Evolutionary conservation across 441 rosid species (phyloP).

Genomic region (Gossypium gossypioides): DNA sequence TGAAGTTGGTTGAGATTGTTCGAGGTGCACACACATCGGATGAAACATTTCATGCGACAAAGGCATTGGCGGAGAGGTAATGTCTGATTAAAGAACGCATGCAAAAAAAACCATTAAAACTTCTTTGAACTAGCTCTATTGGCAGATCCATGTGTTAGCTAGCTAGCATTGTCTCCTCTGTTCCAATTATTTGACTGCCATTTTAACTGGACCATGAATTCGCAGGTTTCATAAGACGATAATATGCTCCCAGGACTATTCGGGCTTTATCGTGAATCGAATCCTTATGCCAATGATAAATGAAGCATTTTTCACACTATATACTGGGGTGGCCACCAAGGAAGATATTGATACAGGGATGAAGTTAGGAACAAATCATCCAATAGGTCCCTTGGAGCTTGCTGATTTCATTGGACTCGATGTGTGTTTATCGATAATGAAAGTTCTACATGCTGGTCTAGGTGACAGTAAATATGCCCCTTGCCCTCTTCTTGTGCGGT

Average conservation of each 20-base stretch:
- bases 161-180: not conserved
- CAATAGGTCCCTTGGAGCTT: constrained; percentile 76
- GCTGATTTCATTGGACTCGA: constrained; percentile 80
- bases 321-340: constrained; percentile 86
- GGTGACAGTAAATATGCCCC: constrained; percentile 62
- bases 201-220: not conserved
- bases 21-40: constrained; percentile 74
- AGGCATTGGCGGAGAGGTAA: constrained; percentile 73
- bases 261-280: constrained; percentile 77
- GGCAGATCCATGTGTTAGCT: not conserved
- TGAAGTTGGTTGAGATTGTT: constrained; percentile 78
- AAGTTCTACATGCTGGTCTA: constrained; percentile 59
- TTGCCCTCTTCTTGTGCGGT: constrained; percentile 73
- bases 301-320: constrained; percentile 64
- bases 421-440: constrained; percentile 70
- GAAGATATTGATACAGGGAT: constrained; percentile 77
- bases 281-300: constrained; percentile 93
- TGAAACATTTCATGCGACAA: constrained; percentile 46
- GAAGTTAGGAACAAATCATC: constrained; percentile 85
- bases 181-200: not conserved
- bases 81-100: not conserved
- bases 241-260: constrained; percentile 60
- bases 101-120: not conserved
- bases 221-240: constrained; percentile 66
- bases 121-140: not conserved